phyloP scores from a whole-genome alignment of 164 flowering plant species.

The Macadamia integrifolia region DNA sequence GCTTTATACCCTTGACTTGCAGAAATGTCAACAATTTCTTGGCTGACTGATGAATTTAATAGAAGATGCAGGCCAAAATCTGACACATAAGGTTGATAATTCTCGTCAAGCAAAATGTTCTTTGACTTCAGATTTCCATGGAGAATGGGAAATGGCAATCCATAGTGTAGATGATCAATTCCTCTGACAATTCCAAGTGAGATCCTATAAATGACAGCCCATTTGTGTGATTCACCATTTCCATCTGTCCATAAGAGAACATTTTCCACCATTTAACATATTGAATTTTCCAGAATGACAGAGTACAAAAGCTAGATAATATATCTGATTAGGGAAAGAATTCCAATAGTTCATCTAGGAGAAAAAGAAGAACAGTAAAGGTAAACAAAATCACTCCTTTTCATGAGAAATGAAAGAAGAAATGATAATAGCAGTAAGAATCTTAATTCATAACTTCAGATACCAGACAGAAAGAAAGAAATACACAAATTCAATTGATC shows the following conservation, averaged over 20 bases:
- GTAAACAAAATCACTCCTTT: background rate
- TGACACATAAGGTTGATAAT: constrained; percentile 50
- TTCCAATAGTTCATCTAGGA: background rate
- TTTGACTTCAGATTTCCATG: constrained; percentile 92
- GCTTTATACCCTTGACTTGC: constrained; percentile 84
- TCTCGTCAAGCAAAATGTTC: constrained; percentile 57
- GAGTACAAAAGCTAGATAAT: background rate
- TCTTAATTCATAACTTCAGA: too few relatives aligned
- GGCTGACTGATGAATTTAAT: constrained; percentile 59
- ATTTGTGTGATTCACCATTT: constrained; percentile 45
- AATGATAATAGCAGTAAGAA: too few relatives aligned
- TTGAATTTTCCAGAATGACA: background rate
- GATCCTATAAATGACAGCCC: constrained; percentile 56
- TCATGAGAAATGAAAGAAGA: background rate
- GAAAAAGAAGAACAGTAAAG: background rate
- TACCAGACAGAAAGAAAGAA: too few relatives aligned
- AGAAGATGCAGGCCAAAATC: constrained; percentile 77
- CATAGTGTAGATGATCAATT: constrained; percentile 71
- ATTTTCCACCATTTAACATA: background rate
- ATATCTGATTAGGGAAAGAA: background rate
- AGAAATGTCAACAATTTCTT: constrained; percentile 72
- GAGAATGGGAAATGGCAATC: constrained; percentile 50
- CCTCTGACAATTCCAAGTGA: constrained; percentile 70
- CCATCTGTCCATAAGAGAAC: constrained; percentile 35
- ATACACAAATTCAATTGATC: background rate